Percentiles rank a stretch among this genome's conserved stretches.
phyloP scores from a whole-genome alignment of 495 filamentous ascomycete species.

The Choiromyces venosus region DNA sequence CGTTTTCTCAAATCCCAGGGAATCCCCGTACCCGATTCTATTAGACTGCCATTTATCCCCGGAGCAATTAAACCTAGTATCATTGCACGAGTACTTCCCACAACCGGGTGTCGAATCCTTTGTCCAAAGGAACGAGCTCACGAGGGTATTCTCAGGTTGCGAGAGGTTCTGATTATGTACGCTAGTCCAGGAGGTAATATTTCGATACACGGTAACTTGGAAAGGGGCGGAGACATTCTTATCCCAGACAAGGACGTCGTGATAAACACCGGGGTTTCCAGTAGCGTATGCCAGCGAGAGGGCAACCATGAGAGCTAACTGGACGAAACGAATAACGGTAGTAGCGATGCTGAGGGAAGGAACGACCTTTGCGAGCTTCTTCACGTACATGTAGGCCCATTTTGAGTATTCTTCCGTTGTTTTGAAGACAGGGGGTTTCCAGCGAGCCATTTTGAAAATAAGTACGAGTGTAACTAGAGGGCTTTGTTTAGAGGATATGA shows the following conservation, averaged over 20 bases:
- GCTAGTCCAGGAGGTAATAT: conserved; percentile 21
- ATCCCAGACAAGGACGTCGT: conserved; percentile 31
- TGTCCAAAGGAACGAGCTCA: conserved; percentile 24
- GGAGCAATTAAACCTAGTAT: conserved; percentile 18
- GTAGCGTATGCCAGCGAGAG: conserved; percentile 9
- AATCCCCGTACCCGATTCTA: conserved; percentile 32
- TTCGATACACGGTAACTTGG: conserved; percentile 28
- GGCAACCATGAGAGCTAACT: background rate
- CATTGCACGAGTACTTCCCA: conserved; percentile 21
- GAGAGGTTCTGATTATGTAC: background rate
- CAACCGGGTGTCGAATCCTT: conserved; percentile 14
- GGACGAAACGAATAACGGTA: background rate
- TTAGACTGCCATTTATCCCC: conserved; percentile 21
- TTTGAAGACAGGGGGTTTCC: background rate
- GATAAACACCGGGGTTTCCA: conserved; percentile 26
- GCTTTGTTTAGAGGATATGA: background rate
- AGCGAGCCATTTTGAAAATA: background rate
- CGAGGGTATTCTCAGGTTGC: conserved; percentile 10
- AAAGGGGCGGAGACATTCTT: conserved; percentile 20
- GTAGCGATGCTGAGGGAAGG: background rate
- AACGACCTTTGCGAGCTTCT: background rate
- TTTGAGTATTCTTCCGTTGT: background rate
- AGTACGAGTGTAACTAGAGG: background rate
- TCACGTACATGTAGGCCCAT: background rate
- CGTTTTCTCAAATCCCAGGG: conserved; percentile 22